Conservation (phyloP, 2,329 filamentous ascomycete genomes). For the Ophiostoma sp. region DNA sequence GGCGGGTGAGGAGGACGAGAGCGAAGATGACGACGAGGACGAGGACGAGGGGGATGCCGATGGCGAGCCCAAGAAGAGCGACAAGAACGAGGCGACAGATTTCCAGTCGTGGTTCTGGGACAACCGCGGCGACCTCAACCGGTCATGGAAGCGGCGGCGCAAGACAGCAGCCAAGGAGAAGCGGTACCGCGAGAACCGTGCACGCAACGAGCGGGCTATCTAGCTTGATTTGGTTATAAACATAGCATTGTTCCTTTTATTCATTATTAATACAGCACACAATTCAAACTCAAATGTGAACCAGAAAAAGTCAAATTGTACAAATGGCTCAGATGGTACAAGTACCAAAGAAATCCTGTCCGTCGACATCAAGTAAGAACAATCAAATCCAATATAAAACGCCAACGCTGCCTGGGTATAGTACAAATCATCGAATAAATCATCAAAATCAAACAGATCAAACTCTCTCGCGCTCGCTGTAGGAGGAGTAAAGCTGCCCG, state of each 20-base stretch:
- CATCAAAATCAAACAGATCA: not conserved
- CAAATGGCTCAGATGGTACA: too few relatives aligned
- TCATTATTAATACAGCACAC: too few relatives aligned
- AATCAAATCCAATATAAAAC: not conserved
- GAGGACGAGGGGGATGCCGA: slow-evolving; percentile 30
- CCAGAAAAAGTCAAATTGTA: too few relatives aligned
- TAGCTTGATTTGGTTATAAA: slow-evolving; percentile 23
- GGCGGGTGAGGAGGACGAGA: slow-evolving; percentile 41
- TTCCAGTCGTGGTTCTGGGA: slow-evolving; percentile 66
- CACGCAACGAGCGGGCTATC: slow-evolving; percentile 38
- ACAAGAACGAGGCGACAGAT: slow-evolving; percentile 38
- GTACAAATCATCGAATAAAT: not conserved
- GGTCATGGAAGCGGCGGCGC: slow-evolving; percentile 60
- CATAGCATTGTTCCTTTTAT: not conserved
- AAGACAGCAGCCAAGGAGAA: slow-evolving; percentile 61
- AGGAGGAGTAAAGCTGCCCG: slow-evolving; percentile 25
- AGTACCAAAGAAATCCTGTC: too few relatives aligned
- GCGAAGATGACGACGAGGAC: slow-evolving; percentile 34
- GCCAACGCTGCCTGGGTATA: not conserved
- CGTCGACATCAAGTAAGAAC: too few relatives aligned
- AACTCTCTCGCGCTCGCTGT: slow-evolving; percentile 7
- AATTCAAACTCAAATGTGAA: too few relatives aligned
- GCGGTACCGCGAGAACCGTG: slow-evolving; percentile 59
- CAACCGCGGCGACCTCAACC: slow-evolving; percentile 58
- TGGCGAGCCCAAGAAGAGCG: slow-evolving; percentile 25